Conservation (phyloP, 2,329 filamentous ascomycete genomes). For the Pseudohalonectria lignicola region DNA sequence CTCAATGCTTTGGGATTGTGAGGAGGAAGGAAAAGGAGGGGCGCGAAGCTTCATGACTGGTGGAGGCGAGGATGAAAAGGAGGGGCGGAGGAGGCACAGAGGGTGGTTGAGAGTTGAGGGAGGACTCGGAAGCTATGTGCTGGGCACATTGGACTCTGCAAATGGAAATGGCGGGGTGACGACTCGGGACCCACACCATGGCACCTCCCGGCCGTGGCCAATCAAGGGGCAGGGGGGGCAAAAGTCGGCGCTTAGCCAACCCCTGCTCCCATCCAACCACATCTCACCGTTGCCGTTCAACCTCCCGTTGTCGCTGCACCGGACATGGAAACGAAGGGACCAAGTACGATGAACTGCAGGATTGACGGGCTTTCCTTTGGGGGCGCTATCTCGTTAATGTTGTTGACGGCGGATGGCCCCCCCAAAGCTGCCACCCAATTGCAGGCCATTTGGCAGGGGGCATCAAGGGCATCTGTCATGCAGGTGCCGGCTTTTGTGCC, state of each 20-base stretch:
- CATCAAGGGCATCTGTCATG: too few relatives aligned
- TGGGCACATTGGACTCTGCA: too few relatives aligned
- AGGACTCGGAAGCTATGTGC: too few relatives aligned
- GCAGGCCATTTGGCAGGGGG: too few relatives aligned
- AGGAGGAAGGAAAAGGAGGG: not conserved
- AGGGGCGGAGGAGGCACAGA: not conserved
- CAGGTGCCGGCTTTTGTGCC: too few relatives aligned
- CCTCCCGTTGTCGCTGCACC: conserved; percentile 14
- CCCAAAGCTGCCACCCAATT: too few relatives aligned
- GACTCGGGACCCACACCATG: not conserved
- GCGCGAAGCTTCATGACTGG: not conserved
- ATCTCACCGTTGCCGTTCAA: conserved; percentile 10
- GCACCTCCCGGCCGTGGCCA: not conserved
- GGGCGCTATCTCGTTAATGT: too few relatives aligned
- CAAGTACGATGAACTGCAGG: too few relatives aligned
- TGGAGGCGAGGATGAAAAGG: not conserved
- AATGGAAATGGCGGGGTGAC: conserved; percentile 1
- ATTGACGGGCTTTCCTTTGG: too few relatives aligned
- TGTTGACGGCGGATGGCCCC: too few relatives aligned
- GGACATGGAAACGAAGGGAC: conserved; percentile 8
- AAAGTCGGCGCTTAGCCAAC: conserved; percentile 3
- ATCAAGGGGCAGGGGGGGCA: not conserved
- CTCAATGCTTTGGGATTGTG: not conserved
- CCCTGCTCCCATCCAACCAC: conserved; percentile 27
- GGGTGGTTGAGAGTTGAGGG: too few relatives aligned